phyloP scores from a whole-genome alignment of 163 green algal species.

The Scenedesmus sp. region DNA sequence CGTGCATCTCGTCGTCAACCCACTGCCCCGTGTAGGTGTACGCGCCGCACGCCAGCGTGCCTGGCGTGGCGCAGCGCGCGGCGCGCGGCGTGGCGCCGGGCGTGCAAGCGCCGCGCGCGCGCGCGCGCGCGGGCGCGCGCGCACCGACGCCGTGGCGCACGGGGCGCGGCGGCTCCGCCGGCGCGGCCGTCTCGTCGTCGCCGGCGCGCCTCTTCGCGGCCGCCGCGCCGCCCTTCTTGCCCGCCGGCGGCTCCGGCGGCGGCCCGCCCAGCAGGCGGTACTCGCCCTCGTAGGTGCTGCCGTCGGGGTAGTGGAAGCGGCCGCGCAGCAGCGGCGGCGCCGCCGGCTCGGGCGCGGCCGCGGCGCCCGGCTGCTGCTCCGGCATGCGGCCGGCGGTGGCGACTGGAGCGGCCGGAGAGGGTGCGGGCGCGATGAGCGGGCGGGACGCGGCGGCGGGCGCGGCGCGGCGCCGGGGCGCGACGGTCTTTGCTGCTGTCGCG shows the following conservation, averaged over 20 bases:
- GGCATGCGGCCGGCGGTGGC: too few species aligned
- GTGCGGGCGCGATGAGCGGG: too few species aligned
- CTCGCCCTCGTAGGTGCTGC: slow-evolving; percentile 30
- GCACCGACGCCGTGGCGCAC: slow-evolving; percentile 66
- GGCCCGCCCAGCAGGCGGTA: slow-evolving; percentile 28
- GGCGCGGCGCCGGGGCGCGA: too few species aligned
- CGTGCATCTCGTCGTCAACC: slow-evolving; percentile 69
- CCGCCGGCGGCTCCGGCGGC: slow-evolving; percentile 4
- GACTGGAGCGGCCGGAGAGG: too few species aligned
- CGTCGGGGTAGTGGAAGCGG: slow-evolving; percentile 24
- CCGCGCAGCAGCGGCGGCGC: slow-evolving; percentile 8
- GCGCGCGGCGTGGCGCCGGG: background rate
- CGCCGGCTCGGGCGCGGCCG: too few species aligned
- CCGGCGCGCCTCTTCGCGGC: slow-evolving; percentile 48
- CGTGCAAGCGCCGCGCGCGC: background rate
- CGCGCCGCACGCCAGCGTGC: slow-evolving; percentile 54
- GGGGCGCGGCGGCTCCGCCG: slow-evolving; percentile 53
- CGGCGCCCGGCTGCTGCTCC: too few species aligned
- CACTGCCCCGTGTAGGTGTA: slow-evolving; percentile 73
- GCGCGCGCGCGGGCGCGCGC: background rate
- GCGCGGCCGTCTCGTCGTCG: slow-evolving; percentile 49
- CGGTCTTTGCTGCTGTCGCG: too few species aligned
- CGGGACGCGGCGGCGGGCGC: too few species aligned
- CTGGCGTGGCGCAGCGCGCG: slow-evolving; percentile 30
- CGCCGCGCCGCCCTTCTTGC: slow-evolving; percentile 6